phyloP scores from a whole-genome alignment of 371 early-diverging fungal genomes.

The Syncephalastrum contaminatum region DNA sequence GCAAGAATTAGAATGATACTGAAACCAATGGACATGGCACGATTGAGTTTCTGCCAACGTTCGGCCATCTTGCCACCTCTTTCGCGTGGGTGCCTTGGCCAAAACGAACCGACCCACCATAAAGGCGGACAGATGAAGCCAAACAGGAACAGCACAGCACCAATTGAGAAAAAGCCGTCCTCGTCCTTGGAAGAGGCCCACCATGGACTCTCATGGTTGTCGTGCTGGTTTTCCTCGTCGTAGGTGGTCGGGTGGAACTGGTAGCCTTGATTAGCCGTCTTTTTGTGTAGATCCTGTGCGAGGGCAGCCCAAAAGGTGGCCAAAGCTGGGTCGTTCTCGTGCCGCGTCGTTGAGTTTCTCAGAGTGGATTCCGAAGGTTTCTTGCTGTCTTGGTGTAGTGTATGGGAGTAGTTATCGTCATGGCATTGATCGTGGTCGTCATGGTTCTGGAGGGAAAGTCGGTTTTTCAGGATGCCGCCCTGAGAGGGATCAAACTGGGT shows the following conservation, averaged over 20 bases:
- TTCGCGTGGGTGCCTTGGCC: conserved; percentile 29
- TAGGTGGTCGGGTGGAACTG: conserved; percentile 9
- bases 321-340: conserved; percentile 2
- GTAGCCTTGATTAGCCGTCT: conserved; percentile 10
- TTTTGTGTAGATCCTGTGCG: conserved; percentile 12
- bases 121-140: conserved; percentile 44
- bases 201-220: conserved; percentile 14
- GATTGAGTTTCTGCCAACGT: conserved; percentile 42
- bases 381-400: background rate
- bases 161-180: conserved; percentile 35
- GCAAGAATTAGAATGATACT: conserved; percentile 34
- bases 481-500: conserved; percentile 5
- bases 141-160: conserved; percentile 37
- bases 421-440: background rate
- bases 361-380: conserved; percentile 13
- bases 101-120: conserved; percentile 48
- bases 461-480: conserved; percentile 4
- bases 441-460: conserved; percentile 8
- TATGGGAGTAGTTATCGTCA: too few species aligned
- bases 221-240: background rate
- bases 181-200: conserved; percentile 30
- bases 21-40: conserved; percentile 45
- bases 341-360: background rate
- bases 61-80: conserved; percentile 44
- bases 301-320: conserved; percentile 11